These are phyloP conservation scores for Coemansia sp. DNA, from an alignment of 192 early-diverging fungal species.

Conservation along the genomic window DNA sequence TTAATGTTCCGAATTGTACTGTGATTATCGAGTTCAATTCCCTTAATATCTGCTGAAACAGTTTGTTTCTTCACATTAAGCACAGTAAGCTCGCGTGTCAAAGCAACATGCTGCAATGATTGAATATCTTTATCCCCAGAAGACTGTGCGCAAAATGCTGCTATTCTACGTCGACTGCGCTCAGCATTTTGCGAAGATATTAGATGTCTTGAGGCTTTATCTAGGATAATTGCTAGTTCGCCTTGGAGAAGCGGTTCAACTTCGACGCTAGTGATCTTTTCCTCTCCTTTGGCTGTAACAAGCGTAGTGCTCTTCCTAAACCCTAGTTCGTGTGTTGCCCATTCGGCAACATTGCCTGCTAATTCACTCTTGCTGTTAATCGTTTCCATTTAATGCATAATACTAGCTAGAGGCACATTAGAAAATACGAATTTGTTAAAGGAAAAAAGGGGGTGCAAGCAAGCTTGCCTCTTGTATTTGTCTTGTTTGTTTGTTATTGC, in stretches of 20 bases:
- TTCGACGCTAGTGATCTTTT: slow-evolving; percentile 27
- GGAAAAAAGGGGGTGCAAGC: no score
- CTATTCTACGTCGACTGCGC: slow-evolving; percentile 15
- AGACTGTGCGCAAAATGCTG: slow-evolving; percentile 25
- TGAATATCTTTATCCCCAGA: not conserved
- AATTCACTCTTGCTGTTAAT: slow-evolving; percentile 20
- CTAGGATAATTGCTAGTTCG: slow-evolving; percentile 31
- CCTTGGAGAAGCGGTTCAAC: slow-evolving; percentile 48
- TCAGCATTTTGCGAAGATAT: slow-evolving; percentile 35
- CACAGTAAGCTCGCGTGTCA: slow-evolving; percentile 11
- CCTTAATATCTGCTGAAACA: slow-evolving; percentile 11
- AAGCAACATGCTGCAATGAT: slow-evolving; percentile 13
- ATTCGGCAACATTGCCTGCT: slow-evolving; percentile 32
- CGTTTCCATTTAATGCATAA: slow-evolving; percentile 1
- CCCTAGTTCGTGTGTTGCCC: slow-evolving; percentile 51
- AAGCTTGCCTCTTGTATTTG: not conserved
- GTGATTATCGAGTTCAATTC: slow-evolving; percentile 23
- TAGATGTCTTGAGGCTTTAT: slow-evolving; percentile 27
- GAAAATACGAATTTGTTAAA: not conserved
- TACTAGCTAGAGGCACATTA: not conserved
- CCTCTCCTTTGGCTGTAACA: slow-evolving; percentile 46
- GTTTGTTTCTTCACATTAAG: slow-evolving; percentile 12
- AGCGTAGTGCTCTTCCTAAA: slow-evolving; percentile 41
- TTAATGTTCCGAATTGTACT: slow-evolving; percentile 25
- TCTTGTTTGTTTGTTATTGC: slow-evolving; percentile 1